Conservation (phyloP, 768 basidiomycete genomes). For the Galerina sulciceps region DNA sequence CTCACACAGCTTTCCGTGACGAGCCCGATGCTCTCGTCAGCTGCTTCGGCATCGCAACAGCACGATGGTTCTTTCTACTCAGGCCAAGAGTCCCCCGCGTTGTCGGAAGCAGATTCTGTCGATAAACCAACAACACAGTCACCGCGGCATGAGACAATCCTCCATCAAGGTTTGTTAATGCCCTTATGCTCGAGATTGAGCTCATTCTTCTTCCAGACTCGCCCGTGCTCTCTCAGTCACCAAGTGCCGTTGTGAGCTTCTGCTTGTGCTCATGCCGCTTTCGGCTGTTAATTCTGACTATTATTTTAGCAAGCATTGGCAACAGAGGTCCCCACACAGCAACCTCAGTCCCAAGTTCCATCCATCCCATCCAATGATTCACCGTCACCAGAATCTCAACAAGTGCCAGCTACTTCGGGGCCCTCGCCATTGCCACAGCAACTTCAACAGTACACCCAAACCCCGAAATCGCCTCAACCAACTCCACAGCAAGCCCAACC, state of each 20-base stretch:
- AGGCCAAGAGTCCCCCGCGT: conserved; percentile 70
- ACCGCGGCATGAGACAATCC: conserved; percentile 48
- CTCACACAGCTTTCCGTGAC: conserved; percentile 84
- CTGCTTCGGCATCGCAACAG: conserved; percentile 67
- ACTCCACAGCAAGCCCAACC: conserved; percentile 49
- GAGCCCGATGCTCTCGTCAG: conserved; percentile 82
- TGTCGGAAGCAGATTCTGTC: conserved; percentile 65
- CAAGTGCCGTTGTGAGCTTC: conserved; percentile 44
- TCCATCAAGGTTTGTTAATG: conserved; percentile 50
- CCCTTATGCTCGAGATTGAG: conserved; percentile 16
- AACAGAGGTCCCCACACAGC: conserved; percentile 39
- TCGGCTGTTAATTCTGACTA: neutral
- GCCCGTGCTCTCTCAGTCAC: conserved; percentile 44
- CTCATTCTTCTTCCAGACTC: conserved; percentile 38
- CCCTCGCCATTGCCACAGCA: conserved; percentile 50
- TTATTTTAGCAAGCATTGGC: conserved; percentile 40
- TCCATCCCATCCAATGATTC: conserved; percentile 31
- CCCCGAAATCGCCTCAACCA: conserved; percentile 36
- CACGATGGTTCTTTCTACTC: conserved; percentile 74
- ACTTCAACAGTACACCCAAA: conserved; percentile 34
- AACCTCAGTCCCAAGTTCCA: conserved; percentile 33
- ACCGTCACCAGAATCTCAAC: conserved; percentile 31
- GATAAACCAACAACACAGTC: conserved; percentile 56
- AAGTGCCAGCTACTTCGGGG: conserved; percentile 32
- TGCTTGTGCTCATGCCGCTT: neutral